phyloP scores from a whole-genome alignment of 768 basidiomycete species.

The Leucocoprinus birnbaumii region DNA sequence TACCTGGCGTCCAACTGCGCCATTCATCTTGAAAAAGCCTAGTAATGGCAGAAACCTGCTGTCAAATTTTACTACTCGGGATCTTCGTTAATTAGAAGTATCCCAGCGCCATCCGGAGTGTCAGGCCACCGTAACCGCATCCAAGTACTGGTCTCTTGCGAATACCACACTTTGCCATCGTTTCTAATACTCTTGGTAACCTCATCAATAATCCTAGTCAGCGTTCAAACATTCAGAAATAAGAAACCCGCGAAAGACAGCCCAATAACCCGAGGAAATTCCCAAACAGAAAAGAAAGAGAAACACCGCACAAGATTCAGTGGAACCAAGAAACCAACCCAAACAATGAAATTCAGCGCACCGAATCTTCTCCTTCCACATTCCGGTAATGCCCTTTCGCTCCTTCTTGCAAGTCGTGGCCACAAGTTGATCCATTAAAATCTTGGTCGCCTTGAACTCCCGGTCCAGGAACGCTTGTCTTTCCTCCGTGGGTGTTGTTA shows the following conservation, averaged over 20 bases:
- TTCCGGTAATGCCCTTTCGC: constrained; percentile 40
- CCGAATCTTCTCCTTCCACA: constrained; percentile 51
- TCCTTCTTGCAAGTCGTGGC: constrained; percentile 47
- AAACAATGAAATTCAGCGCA: constrained; percentile 35
- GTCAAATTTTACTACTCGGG: constrained; percentile 30
- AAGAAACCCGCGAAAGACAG: background rate
- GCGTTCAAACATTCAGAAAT: background rate
- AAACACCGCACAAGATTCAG: background rate
- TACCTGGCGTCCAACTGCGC: no score
- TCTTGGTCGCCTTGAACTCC: constrained; percentile 52
- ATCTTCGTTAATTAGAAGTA: constrained; percentile 51
- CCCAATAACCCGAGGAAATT: background rate
- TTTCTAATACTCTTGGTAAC: constrained; percentile 9
- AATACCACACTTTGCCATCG: constrained; percentile 7
- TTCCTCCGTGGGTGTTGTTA: constrained; percentile 34
- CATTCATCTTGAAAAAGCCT: no score
- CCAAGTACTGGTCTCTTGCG: constrained; percentile 14
- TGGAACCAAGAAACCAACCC: constrained; percentile 4
- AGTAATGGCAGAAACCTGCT: no score
- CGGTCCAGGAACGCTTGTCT: constrained; percentile 46
- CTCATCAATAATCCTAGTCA: constrained; percentile 9
- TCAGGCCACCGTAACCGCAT: constrained; percentile 43
- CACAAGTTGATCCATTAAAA: constrained; percentile 44
- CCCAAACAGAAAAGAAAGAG: constrained; percentile 14
- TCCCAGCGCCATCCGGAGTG: constrained; percentile 33